Evolutionary conservation across 2,329 filamentous ascomycete species (phyloP).

Genomic region (Penicillium sp.): DNA sequence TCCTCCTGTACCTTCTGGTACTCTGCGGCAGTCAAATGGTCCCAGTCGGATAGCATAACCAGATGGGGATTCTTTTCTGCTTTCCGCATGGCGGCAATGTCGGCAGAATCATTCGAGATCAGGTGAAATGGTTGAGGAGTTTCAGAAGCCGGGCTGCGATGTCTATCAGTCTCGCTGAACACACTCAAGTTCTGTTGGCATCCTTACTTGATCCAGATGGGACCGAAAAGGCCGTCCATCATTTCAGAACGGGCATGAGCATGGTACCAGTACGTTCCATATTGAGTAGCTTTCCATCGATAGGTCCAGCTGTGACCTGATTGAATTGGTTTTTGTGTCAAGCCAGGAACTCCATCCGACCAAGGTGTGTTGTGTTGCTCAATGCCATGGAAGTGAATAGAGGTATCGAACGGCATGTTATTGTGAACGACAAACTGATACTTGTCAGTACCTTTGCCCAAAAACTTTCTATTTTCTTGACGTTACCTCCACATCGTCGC

Average conservation of each 20-base stretch:
- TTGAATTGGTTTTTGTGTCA: conserved; percentile 50
- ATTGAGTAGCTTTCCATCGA: conserved; percentile 35
- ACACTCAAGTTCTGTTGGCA: too few relatives aligned
- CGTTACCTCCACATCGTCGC: conserved; percentile 28
- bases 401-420: conserved; percentile 13
- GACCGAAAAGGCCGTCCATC: conserved; percentile 54
- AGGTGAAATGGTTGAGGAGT: conserved; percentile 44
- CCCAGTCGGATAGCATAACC: conserved; percentile 53
- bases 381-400: conserved; percentile 17
- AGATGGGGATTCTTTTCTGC: conserved; percentile 47
- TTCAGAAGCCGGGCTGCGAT: not conserved
- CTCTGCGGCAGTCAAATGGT: conserved; percentile 49
- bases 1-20: conserved; percentile 31
- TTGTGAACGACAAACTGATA: conserved; percentile 9
- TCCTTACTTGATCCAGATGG: conserved; percentile 33
- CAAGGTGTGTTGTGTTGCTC: conserved; percentile 44
- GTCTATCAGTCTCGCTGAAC: too few relatives aligned
- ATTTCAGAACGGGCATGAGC: conserved; percentile 52
- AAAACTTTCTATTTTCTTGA: not conserved
- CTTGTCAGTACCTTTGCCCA: not conserved
- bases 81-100: conserved; percentile 43
- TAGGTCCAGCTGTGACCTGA: conserved; percentile 49
- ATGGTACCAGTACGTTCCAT: conserved; percentile 37
- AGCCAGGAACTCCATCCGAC: conserved; percentile 55
- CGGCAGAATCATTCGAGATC: conserved; percentile 41